Evolutionary conservation across 2,329 filamentous ascomycete species (phyloP).

Genomic region (Aspergillus jensenii): DNA sequence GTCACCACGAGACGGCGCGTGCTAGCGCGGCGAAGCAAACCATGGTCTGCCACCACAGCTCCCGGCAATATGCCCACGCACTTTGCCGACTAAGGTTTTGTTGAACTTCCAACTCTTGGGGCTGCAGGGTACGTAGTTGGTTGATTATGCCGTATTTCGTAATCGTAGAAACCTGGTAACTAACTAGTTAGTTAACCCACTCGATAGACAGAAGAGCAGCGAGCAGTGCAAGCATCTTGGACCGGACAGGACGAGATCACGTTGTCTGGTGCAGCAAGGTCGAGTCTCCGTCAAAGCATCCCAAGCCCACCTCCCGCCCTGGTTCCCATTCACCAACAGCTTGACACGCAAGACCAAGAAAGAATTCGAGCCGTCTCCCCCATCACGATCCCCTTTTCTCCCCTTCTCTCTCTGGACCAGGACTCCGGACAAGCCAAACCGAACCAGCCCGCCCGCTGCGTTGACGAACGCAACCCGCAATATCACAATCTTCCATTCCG

Average conservation of each 20-base stretch:
- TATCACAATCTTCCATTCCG: conserved; percentile 8
- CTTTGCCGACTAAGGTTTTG: background rate
- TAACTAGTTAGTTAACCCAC: too few species aligned
- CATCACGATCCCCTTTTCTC: background rate
- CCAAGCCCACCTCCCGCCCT: background rate
- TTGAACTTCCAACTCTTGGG: background rate
- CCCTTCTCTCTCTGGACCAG: background rate
- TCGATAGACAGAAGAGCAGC: background rate
- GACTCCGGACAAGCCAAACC: background rate
- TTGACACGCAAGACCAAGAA: background rate
- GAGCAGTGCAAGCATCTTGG: background rate
- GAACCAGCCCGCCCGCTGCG: background rate
- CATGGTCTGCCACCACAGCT: conserved; percentile 1
- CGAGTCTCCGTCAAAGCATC: background rate
- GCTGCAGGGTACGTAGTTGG: background rate
- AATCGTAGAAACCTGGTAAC: background rate
- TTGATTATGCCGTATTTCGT: background rate
- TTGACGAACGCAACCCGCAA: background rate
- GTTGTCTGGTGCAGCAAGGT: conserved; percentile 1
- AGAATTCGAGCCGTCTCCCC: background rate
- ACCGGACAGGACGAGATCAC: background rate
- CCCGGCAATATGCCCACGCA: conserved; percentile 7
- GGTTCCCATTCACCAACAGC: background rate
- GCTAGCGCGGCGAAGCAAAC: conserved; percentile 1
- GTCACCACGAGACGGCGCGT: background rate